Base-by-base conservation (phyloP, 768 basidiomycete genomes). In the Xerocomus potaroensis region DNA sequence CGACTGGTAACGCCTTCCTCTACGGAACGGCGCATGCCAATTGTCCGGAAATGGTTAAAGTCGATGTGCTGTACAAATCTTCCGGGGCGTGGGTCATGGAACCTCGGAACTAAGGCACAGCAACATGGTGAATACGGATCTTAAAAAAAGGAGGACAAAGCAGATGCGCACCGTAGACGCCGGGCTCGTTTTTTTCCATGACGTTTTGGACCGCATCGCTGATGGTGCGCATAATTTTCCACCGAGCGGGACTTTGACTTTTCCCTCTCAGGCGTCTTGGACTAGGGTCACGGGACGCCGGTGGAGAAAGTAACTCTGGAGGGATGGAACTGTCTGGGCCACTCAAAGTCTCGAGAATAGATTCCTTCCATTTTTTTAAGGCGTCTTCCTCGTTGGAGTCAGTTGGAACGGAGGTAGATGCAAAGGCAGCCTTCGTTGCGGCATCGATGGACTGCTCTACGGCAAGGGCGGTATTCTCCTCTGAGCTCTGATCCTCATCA, bases 21-120 rank as follows among this genome's bases (percentile, higher is more conserved):
- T 3, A 96, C 81, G 4, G 88, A 90, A 16, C 96, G 83, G 40
- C 91, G 80, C 83, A 97, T 93, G 0, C 95, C 95, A 46, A 95
- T 92, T 21, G 96, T 95, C 22, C 94, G 82, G 73, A 99, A 99
- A 63, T 95, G 92, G 57, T 91, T 94, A 61, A 99, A 99, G 61
- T 91, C 91, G 12, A 99, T 70, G 65, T 91, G 86, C 31, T 80
- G 84, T 29, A 96, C 83, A 60, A 86, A 87, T 49, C 87, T 79
- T 43, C 87, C 84, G 24, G 89, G 82, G 45, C 82, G 76, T 44
- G 86, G 78, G 62, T 88, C 87, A 50, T 78, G 70, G 16, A 83
- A 73, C 3, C 74, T 75, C 31, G 86, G 87, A 34, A 90, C 86
- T 88, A 53, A 35, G 23, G 9, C 32, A 47, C 16, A 8, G 10